These are phyloP conservation scores for Tricholoma sp. DNA, from an alignment of 768 basidiomycete species.

Conservation along the genomic window DNA sequence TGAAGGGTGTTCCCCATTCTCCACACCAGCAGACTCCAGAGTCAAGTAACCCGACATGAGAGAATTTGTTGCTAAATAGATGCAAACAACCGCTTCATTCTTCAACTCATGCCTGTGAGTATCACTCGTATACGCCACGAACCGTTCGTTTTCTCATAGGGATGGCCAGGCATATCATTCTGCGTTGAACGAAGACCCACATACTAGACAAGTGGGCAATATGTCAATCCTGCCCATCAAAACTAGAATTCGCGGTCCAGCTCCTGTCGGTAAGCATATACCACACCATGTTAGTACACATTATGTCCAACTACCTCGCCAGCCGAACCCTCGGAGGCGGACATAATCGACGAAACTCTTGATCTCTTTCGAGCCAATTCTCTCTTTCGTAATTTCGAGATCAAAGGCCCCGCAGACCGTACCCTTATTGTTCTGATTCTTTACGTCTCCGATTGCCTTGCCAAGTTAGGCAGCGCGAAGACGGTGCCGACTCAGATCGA, in stretches of 20 bases:
- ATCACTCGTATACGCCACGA: background rate
- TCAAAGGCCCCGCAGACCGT: slow-evolving; percentile 96
- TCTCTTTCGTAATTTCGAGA: slow-evolving; percentile 99
- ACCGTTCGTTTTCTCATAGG: background rate
- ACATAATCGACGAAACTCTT: slow-evolving; percentile 94
- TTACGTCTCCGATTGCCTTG: slow-evolving; percentile 95
- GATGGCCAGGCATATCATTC: slow-evolving; percentile 88
- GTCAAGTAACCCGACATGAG: slow-evolving; percentile 29
- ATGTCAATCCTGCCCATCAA: slow-evolving; percentile 86
- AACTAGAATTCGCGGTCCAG: slow-evolving; percentile 89
- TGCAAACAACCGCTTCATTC: slow-evolving; percentile 23
- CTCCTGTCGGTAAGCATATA: slow-evolving; percentile 59
- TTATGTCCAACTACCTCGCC: slow-evolving; percentile 9
- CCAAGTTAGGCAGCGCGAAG: slow-evolving; percentile 75
- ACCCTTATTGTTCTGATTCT: slow-evolving; percentile 96
- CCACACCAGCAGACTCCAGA: slow-evolving; percentile 14
- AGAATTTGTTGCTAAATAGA: slow-evolving; percentile 15
- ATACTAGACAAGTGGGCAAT: slow-evolving; percentile 84
- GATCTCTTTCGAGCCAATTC: slow-evolving; percentile 98
- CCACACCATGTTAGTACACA: slow-evolving; percentile 6
- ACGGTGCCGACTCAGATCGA: slow-evolving; percentile 72
- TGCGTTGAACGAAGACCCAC: slow-evolving; percentile 78
- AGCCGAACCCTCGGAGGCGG: slow-evolving; percentile 77
- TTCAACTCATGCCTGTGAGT: slow-evolving; percentile 53
- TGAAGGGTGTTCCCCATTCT: slow-evolving; percentile 40